phyloP scores from a whole-genome alignment of 257 asterid genomes.

The Solanum medicagineum region DNA sequence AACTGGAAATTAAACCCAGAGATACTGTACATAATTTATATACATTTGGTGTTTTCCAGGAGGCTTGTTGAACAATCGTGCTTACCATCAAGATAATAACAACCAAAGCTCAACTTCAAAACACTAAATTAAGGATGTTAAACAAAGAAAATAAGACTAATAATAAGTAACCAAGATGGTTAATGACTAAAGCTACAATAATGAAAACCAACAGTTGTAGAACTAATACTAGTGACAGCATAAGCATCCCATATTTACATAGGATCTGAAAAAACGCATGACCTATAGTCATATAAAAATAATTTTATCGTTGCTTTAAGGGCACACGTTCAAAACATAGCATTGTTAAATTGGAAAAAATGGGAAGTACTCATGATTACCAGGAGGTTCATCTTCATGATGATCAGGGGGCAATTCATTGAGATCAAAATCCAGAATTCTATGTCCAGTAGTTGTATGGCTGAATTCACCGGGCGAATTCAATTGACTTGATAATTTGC shows the following conservation, averaged over 20 bases:
- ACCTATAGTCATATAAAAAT: too few species aligned
- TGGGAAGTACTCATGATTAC: not conserved
- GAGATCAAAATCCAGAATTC: conserved; percentile 32
- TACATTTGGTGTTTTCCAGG: not conserved
- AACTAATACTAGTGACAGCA: not conserved
- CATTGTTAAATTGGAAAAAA: not conserved
- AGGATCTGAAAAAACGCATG: not conserved
- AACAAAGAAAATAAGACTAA: not conserved
- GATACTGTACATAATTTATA: not conserved
- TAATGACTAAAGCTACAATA: not conserved
- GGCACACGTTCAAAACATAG: not conserved
- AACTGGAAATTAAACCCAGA: not conserved
- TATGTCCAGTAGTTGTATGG: not conserved
- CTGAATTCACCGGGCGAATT: conserved; percentile 5
- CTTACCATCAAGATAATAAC: conserved; percentile 7
- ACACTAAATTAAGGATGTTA: conserved; percentile 1
- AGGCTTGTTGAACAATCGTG: conserved; percentile 11
- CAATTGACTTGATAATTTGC: not conserved
- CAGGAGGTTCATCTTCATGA: conserved; percentile 6
- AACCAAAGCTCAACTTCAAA: not conserved
- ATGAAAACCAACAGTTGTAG: not conserved
- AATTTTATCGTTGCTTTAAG: too few species aligned
- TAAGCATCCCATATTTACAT: not conserved
- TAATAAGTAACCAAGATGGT: conserved; percentile 2
- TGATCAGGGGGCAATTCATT: conserved; percentile 33